Evolutionary conservation across 352 stramenopile species (phyloP).

Genomic region (Pythium rishiriense): DNA sequence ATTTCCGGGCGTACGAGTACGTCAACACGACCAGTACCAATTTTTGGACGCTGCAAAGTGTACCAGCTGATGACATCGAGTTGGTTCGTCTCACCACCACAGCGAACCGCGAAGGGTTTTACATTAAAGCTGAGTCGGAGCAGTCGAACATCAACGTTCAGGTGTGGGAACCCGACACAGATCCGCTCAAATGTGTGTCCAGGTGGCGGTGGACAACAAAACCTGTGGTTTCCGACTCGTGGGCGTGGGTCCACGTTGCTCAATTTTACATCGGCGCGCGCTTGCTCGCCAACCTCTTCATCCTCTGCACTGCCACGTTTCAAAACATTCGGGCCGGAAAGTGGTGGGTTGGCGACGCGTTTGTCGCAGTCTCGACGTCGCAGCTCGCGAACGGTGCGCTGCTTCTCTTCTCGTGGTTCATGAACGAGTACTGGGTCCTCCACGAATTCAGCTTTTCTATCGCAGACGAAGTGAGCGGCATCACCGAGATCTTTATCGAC

Average conservation of each 20-base stretch:
- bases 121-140: conserved; percentile 22
- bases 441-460: conserved; percentile 31
- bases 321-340: conserved; percentile 32
- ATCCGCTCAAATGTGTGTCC: neutral
- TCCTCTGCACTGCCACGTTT: neutral
- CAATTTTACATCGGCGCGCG: conserved; percentile 44
- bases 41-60: conserved; percentile 1
- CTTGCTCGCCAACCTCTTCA: neutral
- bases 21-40: neutral
- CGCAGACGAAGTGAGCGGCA: conserved; percentile 31
- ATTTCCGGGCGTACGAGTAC: conserved; percentile 1
- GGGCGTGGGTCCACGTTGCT: conserved; percentile 53
- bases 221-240: conserved; percentile 37
- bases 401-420: conserved; percentile 38
- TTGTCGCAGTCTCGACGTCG: conserved; percentile 7
- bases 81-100: neutral
- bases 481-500: conserved; percentile 6
- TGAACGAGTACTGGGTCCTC: conserved; percentile 47
- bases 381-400: conserved; percentile 35
- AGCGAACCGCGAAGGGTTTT: conserved; percentile 15
- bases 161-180: conserved; percentile 1
- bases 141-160: conserved; percentile 26
- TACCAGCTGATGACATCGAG: neutral
- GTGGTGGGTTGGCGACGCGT: conserved; percentile 9
- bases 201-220: conserved; percentile 24